A percentile compares a stretch with the other conserved stretches of the same genome.
phyloP scores from a whole-genome alignment of 805 yeast species.

The Candida ipomoeae region DNA sequence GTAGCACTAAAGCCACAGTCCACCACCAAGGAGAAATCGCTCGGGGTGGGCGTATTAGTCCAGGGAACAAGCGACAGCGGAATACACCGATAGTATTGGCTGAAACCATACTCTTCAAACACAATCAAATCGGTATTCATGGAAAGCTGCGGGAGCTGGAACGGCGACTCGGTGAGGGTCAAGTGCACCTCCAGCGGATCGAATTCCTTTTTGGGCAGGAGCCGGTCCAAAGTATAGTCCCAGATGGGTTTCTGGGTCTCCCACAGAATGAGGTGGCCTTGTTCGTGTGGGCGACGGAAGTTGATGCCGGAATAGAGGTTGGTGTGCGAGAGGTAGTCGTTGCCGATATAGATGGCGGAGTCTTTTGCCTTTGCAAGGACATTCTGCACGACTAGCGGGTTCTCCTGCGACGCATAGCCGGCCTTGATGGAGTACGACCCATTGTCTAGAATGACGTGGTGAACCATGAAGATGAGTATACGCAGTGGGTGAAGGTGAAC shows the following conservation, averaged over 20 bases:
- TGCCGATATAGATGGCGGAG: slow-evolving; percentile 66
- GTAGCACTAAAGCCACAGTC: slow-evolving; percentile 90
- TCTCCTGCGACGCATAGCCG: slow-evolving; percentile 23
- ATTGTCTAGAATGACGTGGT: slow-evolving; percentile 68
- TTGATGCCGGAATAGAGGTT: slow-evolving; percentile 71
- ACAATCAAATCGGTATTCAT: slow-evolving; percentile 85
- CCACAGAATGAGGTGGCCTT: slow-evolving; percentile 90
- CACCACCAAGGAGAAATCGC: slow-evolving; percentile 71
- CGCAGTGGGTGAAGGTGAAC: not conserved
- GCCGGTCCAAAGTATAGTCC: slow-evolving; percentile 64
- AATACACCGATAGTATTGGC: slow-evolving; percentile 62
- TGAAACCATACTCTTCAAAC: slow-evolving; percentile 89
- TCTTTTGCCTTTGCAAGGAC: slow-evolving; percentile 73
- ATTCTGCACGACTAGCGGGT: slow-evolving; percentile 58
- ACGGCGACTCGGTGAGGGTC: slow-evolving; percentile 75
- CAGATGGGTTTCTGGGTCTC: slow-evolving; percentile 82
- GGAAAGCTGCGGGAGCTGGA: slow-evolving; percentile 75
- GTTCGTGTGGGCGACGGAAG: slow-evolving; percentile 78
- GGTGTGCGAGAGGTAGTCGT: slow-evolving; percentile 56
- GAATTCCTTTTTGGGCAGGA: slow-evolving; percentile 37
- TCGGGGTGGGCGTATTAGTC: slow-evolving; percentile 20
- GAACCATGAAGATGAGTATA: not conserved
- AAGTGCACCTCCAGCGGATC: slow-evolving; percentile 52
- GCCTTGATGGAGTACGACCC: slow-evolving; percentile 81
- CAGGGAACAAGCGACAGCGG: slow-evolving; percentile 63